These are phyloP conservation scores for Populus nigra DNA, from an alignment of 345 rosid genomes.

Conservation along the genomic window DNA sequence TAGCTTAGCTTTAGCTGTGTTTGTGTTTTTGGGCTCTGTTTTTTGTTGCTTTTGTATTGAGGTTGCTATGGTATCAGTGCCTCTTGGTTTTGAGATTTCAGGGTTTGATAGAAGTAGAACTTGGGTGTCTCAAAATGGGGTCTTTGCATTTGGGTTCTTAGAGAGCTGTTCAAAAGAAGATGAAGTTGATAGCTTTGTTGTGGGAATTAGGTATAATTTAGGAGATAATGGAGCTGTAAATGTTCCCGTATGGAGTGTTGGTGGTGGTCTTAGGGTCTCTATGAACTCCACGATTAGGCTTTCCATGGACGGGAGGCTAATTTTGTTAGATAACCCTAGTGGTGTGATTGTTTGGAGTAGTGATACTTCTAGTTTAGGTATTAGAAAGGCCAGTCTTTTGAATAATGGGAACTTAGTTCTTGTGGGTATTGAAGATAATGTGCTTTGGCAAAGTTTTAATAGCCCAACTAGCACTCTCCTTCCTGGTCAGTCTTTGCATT, in stretches of 20 bases:
- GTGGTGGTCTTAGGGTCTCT: conserved; percentile 38
- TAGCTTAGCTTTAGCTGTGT: conserved; percentile 16
- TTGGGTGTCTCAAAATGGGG: conserved; percentile 39
- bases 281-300: conserved; percentile 36
- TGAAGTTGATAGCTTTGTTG: conserved; percentile 27
- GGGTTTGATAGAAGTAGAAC: conserved; percentile 34
- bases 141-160: conserved; percentile 40
- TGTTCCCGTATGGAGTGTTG: conserved; percentile 38
- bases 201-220: conserved; percentile 40
- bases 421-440: conserved; percentile 25
- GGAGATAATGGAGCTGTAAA: conserved; percentile 28
- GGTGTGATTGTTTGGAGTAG: conserved; percentile 36
- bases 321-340: conserved; percentile 34
- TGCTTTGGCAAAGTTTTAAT: conserved; percentile 39
- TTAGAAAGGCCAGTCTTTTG: conserved; percentile 37
- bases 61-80: conserved; percentile 32
- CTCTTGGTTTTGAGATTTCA: conserved; percentile 41
- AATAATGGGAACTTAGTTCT: conserved; percentile 36
- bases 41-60: conserved; percentile 25
- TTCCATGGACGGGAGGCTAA: conserved; percentile 35
- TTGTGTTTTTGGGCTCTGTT: conserved; percentile 28
- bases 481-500: conserved; percentile 38
- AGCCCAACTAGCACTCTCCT: conserved; percentile 39
- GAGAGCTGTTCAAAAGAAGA: conserved; percentile 13
- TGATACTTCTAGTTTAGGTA: conserved; percentile 34